phyloP scores from a whole-genome alignment of 2,329 filamentous ascomycete species.

The Penicillium sp. region DNA sequence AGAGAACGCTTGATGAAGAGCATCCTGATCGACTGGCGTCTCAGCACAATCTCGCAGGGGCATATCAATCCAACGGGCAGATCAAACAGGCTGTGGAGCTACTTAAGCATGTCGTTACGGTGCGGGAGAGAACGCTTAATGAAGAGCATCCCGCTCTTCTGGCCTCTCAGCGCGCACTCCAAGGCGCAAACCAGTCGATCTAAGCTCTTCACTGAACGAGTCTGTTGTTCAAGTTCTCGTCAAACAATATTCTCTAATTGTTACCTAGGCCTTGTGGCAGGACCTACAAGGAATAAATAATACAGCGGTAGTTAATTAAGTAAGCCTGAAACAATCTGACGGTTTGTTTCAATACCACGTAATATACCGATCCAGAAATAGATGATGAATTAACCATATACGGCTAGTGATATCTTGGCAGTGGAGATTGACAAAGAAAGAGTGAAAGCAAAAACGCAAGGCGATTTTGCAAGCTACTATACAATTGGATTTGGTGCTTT shows the following conservation, averaged over 20 bases:
- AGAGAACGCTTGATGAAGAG: not conserved
- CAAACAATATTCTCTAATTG: too few relatives aligned
- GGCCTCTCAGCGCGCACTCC: not conserved
- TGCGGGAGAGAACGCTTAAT: not conserved
- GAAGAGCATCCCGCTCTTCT: not conserved
- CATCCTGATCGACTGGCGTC: not conserved
- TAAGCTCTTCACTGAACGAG: too few relatives aligned
- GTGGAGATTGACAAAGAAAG: not conserved
- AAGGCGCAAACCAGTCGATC: too few relatives aligned
- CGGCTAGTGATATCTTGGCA: not conserved
- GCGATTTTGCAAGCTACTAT: too few relatives aligned
- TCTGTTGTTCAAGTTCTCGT: too few relatives aligned
- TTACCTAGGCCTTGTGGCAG: too few relatives aligned
- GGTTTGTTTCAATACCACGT: not conserved
- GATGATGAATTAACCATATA: not conserved
- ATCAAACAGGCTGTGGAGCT: not conserved
- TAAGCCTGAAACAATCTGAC: too few relatives aligned
- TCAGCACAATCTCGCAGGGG: too few relatives aligned
- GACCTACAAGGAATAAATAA: too few relatives aligned
- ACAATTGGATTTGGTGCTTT: too few relatives aligned
- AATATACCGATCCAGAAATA: too few relatives aligned
- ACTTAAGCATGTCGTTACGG: not conserved
- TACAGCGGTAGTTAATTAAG: too few relatives aligned
- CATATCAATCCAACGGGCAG: not conserved
- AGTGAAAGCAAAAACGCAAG: slow-evolving; percentile 3